Evolutionary conservation across 805 yeast species (phyloP).

Genomic region (Zygoascus tannicola): DNA sequence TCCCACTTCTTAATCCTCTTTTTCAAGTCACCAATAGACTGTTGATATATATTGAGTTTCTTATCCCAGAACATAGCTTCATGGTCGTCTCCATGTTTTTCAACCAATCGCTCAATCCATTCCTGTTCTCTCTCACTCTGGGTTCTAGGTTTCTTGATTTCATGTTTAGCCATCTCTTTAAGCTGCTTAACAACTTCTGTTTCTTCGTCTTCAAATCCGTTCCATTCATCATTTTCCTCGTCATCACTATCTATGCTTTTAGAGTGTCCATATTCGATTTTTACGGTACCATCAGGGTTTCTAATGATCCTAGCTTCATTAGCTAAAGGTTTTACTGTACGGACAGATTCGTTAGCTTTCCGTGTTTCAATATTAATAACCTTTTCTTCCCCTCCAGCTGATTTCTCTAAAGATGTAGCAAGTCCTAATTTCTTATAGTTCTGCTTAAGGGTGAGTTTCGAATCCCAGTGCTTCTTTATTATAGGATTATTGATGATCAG

Average conservation of each 20-base stretch:
- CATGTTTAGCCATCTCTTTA: slow-evolving; percentile 46
- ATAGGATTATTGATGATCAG: slow-evolving; percentile 65
- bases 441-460: slow-evolving; percentile 66
- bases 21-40: slow-evolving; percentile 73
- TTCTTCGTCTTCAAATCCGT: slow-evolving; percentile 15
- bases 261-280: slow-evolving; percentile 56
- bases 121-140: slow-evolving; percentile 66
- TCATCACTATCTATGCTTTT: slow-evolving; percentile 25
- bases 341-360: slow-evolving; percentile 26
- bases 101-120: slow-evolving; percentile 57
- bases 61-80: slow-evolving; percentile 88
- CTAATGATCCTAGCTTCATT: slow-evolving; percentile 61
- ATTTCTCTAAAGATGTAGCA: slow-evolving; percentile 49
- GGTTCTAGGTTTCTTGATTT: slow-evolving; percentile 39
- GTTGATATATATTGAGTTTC: slow-evolving; percentile 74
- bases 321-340: slow-evolving; percentile 43
- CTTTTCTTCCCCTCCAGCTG: slow-evolving; percentile 77
- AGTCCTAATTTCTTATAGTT: slow-evolving; percentile 81
- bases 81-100: slow-evolving; percentile 81
- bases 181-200: slow-evolving; percentile 61
- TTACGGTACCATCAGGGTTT: slow-evolving; percentile 58
- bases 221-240: slow-evolving; percentile 20
- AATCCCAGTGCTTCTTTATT: slow-evolving; percentile 87
- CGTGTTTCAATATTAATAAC: slow-evolving; percentile 20
- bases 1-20: slow-evolving; percentile 67